Conservation (phyloP, 2,329 filamentous ascomycete genomes). For the Clarireedia sp. region DNA sequence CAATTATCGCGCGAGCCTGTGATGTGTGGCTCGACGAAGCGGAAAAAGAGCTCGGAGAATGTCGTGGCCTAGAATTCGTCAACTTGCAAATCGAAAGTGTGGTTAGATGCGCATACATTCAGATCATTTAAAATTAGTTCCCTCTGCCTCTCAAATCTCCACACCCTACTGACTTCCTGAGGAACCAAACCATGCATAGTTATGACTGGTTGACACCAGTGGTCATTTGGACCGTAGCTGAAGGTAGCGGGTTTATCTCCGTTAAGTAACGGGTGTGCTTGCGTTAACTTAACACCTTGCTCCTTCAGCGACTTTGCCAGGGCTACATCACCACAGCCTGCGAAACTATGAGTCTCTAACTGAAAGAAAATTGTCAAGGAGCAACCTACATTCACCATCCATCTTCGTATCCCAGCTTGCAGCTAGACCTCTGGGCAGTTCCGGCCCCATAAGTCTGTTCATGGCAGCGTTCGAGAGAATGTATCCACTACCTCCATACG, state of each 20-base stretch:
- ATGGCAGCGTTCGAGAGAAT: slow-evolving; percentile 45
- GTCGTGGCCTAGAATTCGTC: slow-evolving; percentile 2
- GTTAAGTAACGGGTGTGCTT: slow-evolving; percentile 46
- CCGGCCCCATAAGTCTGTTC: slow-evolving; percentile 35
- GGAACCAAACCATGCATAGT: slow-evolving; percentile 49
- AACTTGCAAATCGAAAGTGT: background rate
- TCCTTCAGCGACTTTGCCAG: slow-evolving; percentile 41
- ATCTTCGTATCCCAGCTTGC: slow-evolving; percentile 39
- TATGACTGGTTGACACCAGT: slow-evolving; percentile 50
- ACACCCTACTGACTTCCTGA: slow-evolving; percentile 43
- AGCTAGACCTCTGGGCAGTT: slow-evolving; percentile 35
- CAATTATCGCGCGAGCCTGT: slow-evolving; percentile 37
- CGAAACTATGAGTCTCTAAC: background rate
- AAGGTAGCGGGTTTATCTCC: slow-evolving; percentile 46
- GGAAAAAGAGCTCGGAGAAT: slow-evolving; percentile 38
- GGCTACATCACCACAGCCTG: slow-evolving; percentile 42
- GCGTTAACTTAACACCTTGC: slow-evolving; percentile 35
- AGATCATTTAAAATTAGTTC: slow-evolving; percentile 10
- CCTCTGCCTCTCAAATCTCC: slow-evolving; percentile 42
- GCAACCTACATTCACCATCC: slow-evolving; percentile 30
- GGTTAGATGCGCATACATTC: slow-evolving; percentile 8
- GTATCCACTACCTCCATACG: slow-evolving; percentile 49
- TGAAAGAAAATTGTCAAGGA: background rate
- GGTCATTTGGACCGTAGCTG: slow-evolving; percentile 26
- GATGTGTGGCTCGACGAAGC: slow-evolving; percentile 40